Percentiles rank a stretch among this genome's conserved stretches.
phyloP scores from a whole-genome alignment of 768 basidiomycete species.

The Termitomyces sp. region DNA sequence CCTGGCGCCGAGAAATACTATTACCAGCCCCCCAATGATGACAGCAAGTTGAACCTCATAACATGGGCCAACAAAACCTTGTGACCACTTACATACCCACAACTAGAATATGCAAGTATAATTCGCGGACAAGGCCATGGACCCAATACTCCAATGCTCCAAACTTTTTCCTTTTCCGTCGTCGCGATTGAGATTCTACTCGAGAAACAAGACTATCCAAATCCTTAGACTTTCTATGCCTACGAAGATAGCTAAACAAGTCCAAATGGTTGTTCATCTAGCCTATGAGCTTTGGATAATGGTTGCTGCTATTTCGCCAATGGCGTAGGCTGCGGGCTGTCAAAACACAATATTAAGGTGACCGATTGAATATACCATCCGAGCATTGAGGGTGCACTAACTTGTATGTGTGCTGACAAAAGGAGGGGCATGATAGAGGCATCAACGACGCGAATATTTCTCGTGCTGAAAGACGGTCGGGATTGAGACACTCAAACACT shows the following conservation, averaged over 20 bases:
- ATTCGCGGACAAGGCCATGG: not conserved
- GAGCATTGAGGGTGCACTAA: not conserved
- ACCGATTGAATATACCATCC: not conserved
- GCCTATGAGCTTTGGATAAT: not conserved
- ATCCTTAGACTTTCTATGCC: no score
- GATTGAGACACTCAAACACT: not conserved
- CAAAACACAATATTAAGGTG: no score
- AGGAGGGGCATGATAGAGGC: slow-evolving; percentile 38
- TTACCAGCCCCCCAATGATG: not conserved
- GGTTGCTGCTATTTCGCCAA: slow-evolving; percentile 1
- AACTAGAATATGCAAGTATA: no score
- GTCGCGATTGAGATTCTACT: no score
- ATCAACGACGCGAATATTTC: slow-evolving; percentile 46
- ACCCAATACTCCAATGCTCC: not conserved
- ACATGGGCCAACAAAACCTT: not conserved
- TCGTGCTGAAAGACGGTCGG: slow-evolving; percentile 24
- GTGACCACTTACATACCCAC: no score
- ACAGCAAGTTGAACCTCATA: not conserved
- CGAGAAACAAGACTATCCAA: no score
- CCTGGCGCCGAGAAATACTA: not conserved
- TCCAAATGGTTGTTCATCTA: no score
- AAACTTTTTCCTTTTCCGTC: not conserved
- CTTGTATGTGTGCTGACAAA: slow-evolving; percentile 33
- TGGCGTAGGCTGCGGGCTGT: not conserved
- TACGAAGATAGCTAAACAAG: not conserved